Evolutionary conservation across 192 early-diverging fungal genomes (phyloP), one percentile per base, ranked within the genome.

Genomic region (Umbelopsis isabellina): DNA sequence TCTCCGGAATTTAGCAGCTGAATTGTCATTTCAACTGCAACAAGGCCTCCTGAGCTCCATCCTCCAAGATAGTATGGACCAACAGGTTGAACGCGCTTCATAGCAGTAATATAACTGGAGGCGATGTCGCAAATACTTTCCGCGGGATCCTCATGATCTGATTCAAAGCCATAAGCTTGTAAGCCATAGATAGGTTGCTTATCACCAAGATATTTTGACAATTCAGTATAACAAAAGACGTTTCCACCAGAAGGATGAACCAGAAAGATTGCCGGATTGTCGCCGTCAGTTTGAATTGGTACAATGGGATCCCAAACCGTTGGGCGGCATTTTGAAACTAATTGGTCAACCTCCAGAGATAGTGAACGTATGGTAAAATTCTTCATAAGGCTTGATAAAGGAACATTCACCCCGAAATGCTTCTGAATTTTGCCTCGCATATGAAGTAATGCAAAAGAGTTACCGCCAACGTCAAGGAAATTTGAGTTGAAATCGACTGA

Each of bases 121-220:
- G 46, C 46, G 18, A 48, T 48, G 46, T 48, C 46, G 46, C 46
- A 48, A 48, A 48, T 48, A 48, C 46, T 48, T 4, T 48, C 46
- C 2, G 4, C 46, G 1, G 46, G 46, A 48, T 48, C 46, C 46
- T 48, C 46, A 18, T 48, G 46, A 48, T 48, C 46, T 48, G 46
- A 4, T 48, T 48, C 22, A 11, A 74, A 65, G 44, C 73, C 73
- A 33, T 68, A 68, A 18, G 73, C 73, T 22, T 74, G 73, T 10
- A 71, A 13, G 25, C 76, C 72, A 64, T 77, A 72, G 22, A 72
- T 5, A 8, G 65, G 71, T 33, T 77, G 71, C 1, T 77, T 72
- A 1, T 55, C 61, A 46, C 51, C 46, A 33, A 77, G 16, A 22
- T 61, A 18, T 41, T 55, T 68, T 1, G 67, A 18, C 3, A 74